Evolutionary conservation across 352 stramenopile genomes (phyloP), one percentile per base, ranked within the genome.

Genomic region (Pythium dissimile): DNA sequence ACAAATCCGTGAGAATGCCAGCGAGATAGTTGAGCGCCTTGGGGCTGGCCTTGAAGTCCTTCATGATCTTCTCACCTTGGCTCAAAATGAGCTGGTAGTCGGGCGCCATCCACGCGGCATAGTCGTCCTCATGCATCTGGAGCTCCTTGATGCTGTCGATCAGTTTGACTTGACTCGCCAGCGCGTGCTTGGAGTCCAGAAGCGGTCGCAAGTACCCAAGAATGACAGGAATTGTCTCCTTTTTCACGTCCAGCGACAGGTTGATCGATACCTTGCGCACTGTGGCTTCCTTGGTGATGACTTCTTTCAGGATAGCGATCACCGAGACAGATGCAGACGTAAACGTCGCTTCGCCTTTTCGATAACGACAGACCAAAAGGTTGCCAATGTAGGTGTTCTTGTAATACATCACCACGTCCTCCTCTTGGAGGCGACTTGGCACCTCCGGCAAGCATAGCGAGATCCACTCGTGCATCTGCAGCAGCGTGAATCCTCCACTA

Each of bases 381-480:
- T 72, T 91, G 9, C 80, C 77, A 8, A 96, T 49, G 49, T 87
- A 88, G 23, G 84, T 80, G 65, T 90, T 90, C 51, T 77, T 80
- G 67, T 89, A 94, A 59, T 79, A 81, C 64, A 94, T 74, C 3
- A 70, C 77, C 16, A 88, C 72, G 6, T 86, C 74, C 3, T 92
- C 78, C 16, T 77, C 77, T 43, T 91, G 84, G 9, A 91, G 62
- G 20, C 80, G 76, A 48, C 69, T 73, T 5, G 86, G 84, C 11
- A 94, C 84, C 20, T 92, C 83, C 0, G 84, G 82, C 5, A 94
- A 69, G 52, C 84, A 94, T 45, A 88, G 65, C 1, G 72, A 71
- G 20, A 95, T 75, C 86, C 84, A 95, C 42, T 94, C 86, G 70
- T 95, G 86, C 26, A 92, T 89, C 59, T 94, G 84, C 12, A 92